Conservation (phyloP, 306 rosid species). For the Aeschynomene evenia region DNA sequence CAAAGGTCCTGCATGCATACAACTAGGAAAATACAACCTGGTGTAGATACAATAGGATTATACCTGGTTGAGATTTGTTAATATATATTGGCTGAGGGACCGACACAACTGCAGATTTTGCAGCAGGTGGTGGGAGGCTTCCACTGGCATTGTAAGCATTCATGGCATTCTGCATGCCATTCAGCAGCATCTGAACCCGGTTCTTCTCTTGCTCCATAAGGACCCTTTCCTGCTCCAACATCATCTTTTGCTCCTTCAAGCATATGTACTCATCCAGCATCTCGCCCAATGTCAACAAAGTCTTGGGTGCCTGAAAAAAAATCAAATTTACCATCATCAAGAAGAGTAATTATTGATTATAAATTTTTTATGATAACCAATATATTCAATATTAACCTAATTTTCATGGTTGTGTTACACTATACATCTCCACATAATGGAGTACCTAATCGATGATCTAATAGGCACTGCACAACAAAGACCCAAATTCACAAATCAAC, state of each 20-base stretch:
- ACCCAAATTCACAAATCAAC: background rate
- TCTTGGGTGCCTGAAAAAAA: conserved; percentile 64
- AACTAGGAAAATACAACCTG: background rate
- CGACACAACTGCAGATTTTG: conserved; percentile 27
- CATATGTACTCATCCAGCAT: conserved; percentile 75
- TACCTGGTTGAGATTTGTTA: conserved; percentile 50
- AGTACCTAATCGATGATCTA: too few species aligned
- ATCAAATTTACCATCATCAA: background rate
- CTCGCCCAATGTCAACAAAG: conserved; percentile 57
- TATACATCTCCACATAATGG: too few species aligned
- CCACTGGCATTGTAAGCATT: conserved; percentile 62
- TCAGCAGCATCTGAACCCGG: conserved; percentile 70
- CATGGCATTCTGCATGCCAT: conserved; percentile 78
- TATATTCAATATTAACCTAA: too few species aligned
- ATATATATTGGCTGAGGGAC: conserved; percentile 32
- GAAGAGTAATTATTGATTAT: background rate
- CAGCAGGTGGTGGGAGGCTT: conserved; percentile 30
- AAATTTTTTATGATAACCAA: too few species aligned
- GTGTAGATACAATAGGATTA: background rate
- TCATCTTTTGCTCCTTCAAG: conserved; percentile 76
- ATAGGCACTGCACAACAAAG: background rate
- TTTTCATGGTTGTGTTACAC: too few species aligned
- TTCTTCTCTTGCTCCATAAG: conserved; percentile 69
- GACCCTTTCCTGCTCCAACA: conserved; percentile 63
- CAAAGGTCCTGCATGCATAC: background rate